Evolutionary conservation across 306 rosid genomes (phyloP), one percentile per base, ranked within the genome.

Genomic region (Quercus ilex): DNA sequence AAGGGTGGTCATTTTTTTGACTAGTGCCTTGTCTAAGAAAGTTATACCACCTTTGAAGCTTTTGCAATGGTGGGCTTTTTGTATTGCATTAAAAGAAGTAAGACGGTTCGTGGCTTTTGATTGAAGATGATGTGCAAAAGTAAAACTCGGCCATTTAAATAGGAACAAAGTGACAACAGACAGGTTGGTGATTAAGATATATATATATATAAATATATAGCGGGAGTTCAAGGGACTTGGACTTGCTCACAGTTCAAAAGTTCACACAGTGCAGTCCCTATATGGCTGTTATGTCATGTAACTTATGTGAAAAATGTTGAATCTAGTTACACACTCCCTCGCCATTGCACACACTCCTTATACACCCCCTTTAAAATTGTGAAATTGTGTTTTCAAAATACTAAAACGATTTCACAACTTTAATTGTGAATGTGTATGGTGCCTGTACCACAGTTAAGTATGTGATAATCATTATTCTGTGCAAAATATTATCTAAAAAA

Each of bases 61-160:
- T 92, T 89, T 75, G 83, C 85, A 79, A 89, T 86, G 89, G 89
- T 80, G 80, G 52, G 86, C 88, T 87, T 89, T 94, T 88, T 87
- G 82, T 83, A 82, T 78, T 92, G 91, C 98, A 86, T 94, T 68
- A 90, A 94, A 91, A 89, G 92, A 83, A 85, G 92, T 35, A 83
- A 89, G 84, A 30, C 83, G 77, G 77, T 84, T 84, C 85, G 84
- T 88, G 88, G 86, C 84, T 65, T 87, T 82, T 88, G 80, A 77
- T 83, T 78, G 83, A 85, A 79, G 74, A 71, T 73, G 77, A 67
- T 75, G 76, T 76, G 77, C 76, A 77, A 85, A 91, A 88, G 83
- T 70, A 81, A 79, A 79, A 79, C 60, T 63, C 80, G 17, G 70
- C 81, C 85, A 82, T 82, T 68, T 64, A 41, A 81, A 76, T 83